Conservation (phyloP, 1,284 basidiomycete genomes). For the Boletus sp. region DNA sequence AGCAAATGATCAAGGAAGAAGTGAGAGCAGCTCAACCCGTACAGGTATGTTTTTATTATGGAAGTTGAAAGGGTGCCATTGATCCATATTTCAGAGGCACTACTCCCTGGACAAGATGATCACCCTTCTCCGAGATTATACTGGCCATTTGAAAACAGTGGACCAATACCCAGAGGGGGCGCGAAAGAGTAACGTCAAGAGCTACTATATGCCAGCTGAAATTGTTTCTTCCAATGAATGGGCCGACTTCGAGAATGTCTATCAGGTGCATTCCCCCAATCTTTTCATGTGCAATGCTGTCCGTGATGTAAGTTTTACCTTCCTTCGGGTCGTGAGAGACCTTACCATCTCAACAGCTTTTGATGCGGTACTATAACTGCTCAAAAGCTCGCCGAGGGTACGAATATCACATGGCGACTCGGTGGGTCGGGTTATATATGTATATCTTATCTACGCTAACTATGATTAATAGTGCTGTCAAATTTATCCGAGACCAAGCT, state of each 20-base stretch:
- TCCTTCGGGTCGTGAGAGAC: slow-evolving; percentile 3
- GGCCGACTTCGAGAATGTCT: slow-evolving; percentile 88
- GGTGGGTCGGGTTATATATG: slow-evolving; percentile 50
- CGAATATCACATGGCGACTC: slow-evolving; percentile 87
- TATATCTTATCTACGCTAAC: slow-evolving; percentile 14
- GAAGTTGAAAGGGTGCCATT: neutral
- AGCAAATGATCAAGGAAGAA: slow-evolving; percentile 37
- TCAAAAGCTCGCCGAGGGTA: slow-evolving; percentile 76
- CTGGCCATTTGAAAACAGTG: slow-evolving; percentile 54
- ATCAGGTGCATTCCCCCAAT: slow-evolving; percentile 88
- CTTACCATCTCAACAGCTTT: slow-evolving; percentile 52
- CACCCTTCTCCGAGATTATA: slow-evolving; percentile 62
- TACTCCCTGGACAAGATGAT: slow-evolving; percentile 55
- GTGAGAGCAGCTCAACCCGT: slow-evolving; percentile 8
- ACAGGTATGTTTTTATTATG: slow-evolving; percentile 22
- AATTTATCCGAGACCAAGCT: slow-evolving; percentile 84
- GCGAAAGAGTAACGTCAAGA: slow-evolving; percentile 40
- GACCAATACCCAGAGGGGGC: slow-evolving; percentile 45
- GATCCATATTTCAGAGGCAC: slow-evolving; percentile 29
- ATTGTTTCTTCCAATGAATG: slow-evolving; percentile 72
- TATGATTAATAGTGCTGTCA: slow-evolving; percentile 62
- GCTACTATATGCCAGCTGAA: slow-evolving; percentile 69
- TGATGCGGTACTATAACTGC: slow-evolving; percentile 91
- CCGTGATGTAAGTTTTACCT: slow-evolving; percentile 62
- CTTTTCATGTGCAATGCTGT: slow-evolving; percentile 82